Evolutionary conservation across 176 grass and related monocot genomes (phyloP).

Genomic region (Sorghum bicolor): Sorghum_bicolor_NCBIv3 NC_012878.2:48738501-48739000

Average conservation of each 20-base stretch:
- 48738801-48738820: neutral
- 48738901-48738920: neutral
- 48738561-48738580: no score
- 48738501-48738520: constrained; percentile 24
- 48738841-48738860: neutral
- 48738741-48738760: neutral
- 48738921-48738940: neutral
- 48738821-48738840: neutral
- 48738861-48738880: neutral
- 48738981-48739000: no score
- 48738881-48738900: neutral
- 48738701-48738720: constrained; percentile 8
- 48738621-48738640: neutral
- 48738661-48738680: neutral
- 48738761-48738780: constrained; percentile 42
- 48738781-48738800: constrained; percentile 38
- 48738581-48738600: no score
- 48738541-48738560: no score
- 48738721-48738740: constrained; percentile 34
- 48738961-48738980: no score
- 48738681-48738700: neutral
- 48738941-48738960: neutral
- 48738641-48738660: neutral
- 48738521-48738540: neutral
- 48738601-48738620: no score